Base-by-base conservation (phyloP, 129 eudicot genomes). In the Rutidosis leptorrhynchoides region DNA sequence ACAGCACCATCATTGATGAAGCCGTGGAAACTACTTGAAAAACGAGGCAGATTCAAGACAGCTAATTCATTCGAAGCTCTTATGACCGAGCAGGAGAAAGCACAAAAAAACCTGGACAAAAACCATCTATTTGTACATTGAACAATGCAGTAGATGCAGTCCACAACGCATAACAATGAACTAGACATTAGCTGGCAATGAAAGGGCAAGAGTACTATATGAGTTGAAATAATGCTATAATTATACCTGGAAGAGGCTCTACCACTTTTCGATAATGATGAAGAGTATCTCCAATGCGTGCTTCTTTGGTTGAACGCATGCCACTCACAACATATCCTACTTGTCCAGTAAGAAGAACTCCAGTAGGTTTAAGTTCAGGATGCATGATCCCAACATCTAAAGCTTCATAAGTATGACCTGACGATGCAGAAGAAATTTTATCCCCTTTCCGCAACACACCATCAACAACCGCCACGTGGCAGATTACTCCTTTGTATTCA, bases 401-500 rank as follows among this genome's bases (percentile, higher is more conserved):
- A 76, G 86, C 83, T 67, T 93, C 98, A 71, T 93, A 93, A 17
- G 91, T 75, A 9, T 82, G 89, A 14, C 95, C 95, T 8, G 96
- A 88, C 17, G 95, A 96, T n/a, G 83, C 89, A 28, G 96, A 84
- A 0, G 87, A 71, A 58, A 93, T 82, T 68, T 86, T 93, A 8
- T 93, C 96, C 68, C 96, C 95, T 72, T 85, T 93, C 10, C 83
- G 78, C 67, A 93, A 71, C 71, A 88, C 79, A 63, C 98, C 98
- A 60, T 93, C 98, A 76, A 93, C 98, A 71, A 93, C 64, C 10
- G 96, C 98, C 57, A 88, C 98, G 53, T 93, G 98, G 74, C 98
- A 93, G 35, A 93, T 93, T 53, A 93, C 98, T 76, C 98, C 98
- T 73, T 79, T 93, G 70, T 93, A 93, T 72, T 93, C 98, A 62